Conservation (phyloP, 805 yeast species). For the Ogataea saltuana region DNA sequence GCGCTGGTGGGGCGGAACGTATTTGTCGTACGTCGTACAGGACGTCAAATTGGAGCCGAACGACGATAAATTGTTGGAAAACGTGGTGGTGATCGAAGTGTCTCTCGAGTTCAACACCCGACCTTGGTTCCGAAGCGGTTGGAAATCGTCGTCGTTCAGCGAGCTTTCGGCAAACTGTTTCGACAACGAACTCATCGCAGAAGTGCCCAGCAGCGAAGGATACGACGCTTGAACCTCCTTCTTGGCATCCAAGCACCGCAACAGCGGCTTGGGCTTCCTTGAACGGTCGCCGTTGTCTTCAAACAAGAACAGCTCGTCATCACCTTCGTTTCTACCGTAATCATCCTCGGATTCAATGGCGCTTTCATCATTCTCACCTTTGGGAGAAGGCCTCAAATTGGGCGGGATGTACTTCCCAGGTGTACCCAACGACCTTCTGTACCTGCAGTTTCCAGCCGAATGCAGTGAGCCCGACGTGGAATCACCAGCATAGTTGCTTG, state of each 20-base stretch:
- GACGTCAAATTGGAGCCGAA: constrained; percentile 28
- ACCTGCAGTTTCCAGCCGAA: constrained; percentile 17
- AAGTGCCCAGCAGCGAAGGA: constrained; percentile 25
- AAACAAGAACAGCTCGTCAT: constrained; percentile 40
- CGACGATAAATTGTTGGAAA: constrained; percentile 28
- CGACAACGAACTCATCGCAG: constrained; percentile 18
- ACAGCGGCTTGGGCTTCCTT: constrained; percentile 1
- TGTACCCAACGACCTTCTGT: constrained; percentile 31
- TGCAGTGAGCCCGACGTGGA: constrained; percentile 2
- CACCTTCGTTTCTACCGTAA: constrained; percentile 28
- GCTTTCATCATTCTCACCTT: constrained; percentile 21
- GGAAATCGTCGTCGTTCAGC: constrained; percentile 2
- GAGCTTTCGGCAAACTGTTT: constrained; percentile 22
- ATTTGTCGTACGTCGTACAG: constrained; percentile 29
- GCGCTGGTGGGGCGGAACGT: constrained; percentile 58
- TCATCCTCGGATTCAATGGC: constrained; percentile 35
- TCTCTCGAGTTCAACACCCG: constrained; percentile 26
- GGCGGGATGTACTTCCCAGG: constrained; percentile 73
- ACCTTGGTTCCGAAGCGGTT: background rate
- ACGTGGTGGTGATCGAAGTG: constrained; percentile 29
- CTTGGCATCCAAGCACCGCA: constrained; percentile 12
- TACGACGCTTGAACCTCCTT: constrained; percentile 24
- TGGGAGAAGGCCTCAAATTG: constrained; percentile 54
- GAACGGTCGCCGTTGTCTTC: constrained; percentile 31
- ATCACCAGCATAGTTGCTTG: constrained; percentile 9